Percentiles rank a stretch among this genome's conserved stretches.
These are phyloP conservation scores for Psophocarpus tetragonolobus DNA, from an alignment of 306 rosid species.

Conservation along the genomic window DNA sequence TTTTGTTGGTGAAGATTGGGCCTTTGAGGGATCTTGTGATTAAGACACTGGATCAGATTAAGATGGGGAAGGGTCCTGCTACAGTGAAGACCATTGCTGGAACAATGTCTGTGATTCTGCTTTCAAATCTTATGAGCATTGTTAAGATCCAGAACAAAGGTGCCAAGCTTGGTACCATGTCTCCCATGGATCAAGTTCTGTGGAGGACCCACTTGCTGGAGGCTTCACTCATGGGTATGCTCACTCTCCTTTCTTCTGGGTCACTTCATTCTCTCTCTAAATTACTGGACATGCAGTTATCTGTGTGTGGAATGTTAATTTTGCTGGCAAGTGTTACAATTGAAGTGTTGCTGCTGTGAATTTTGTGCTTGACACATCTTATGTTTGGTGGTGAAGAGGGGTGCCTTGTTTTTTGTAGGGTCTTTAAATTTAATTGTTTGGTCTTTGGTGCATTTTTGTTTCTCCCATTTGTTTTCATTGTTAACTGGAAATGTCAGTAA, in stretches of 20 bases:
- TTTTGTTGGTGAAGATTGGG: conserved; percentile 82
- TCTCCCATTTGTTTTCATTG: background rate
- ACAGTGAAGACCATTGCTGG: conserved; percentile 87
- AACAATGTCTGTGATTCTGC: conserved; percentile 88
- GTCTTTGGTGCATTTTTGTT: background rate
- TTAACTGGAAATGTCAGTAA: background rate
- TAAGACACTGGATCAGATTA: conserved; percentile 83
- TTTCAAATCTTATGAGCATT: conserved; percentile 81
- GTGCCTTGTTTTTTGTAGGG: background rate
- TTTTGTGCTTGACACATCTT: conserved; percentile 12
- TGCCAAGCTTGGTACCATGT: conserved; percentile 93
- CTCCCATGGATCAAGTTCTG: conserved; percentile 98
- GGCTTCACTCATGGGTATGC: conserved; percentile 84
- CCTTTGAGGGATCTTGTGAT: conserved; percentile 90
- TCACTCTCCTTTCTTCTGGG: conserved; percentile 6
- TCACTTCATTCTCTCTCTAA: conserved; percentile 4
- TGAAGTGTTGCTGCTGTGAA: background rate
- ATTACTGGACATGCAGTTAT: background rate
- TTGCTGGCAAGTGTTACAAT: background rate
- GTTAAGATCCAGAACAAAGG: conserved; percentile 98
- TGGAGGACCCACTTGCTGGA: conserved; percentile 98
- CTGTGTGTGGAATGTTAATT: background rate
- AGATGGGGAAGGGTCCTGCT: conserved; percentile 87
- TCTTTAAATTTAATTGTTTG: background rate
- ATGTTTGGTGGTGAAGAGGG: background rate